A percentile compares a stretch with the other conserved stretches of the same genome.
Evolutionary conservation across 2,329 filamentous ascomycete genomes (phyloP).

Genomic region (Penicillium paneum): DNA sequence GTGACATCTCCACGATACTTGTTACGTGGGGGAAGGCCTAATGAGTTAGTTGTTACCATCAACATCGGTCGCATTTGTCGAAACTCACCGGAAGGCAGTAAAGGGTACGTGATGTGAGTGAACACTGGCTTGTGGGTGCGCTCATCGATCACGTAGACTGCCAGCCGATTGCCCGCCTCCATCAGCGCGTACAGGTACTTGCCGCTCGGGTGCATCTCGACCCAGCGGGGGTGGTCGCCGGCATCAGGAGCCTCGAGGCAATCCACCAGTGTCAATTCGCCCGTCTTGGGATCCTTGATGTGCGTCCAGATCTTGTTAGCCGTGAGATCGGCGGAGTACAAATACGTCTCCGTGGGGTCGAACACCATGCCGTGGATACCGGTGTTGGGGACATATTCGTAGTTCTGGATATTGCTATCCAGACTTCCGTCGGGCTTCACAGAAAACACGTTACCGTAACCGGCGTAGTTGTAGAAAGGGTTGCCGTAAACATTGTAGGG

Average conservation of each 20-base stretch:
- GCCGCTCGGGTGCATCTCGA: constrained; percentile 75
- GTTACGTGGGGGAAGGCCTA: constrained; percentile 45
- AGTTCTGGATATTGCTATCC: constrained; percentile 45
- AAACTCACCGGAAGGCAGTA: constrained; percentile 70
- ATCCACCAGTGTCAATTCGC: constrained; percentile 66
- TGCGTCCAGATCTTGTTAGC: constrained; percentile 71
- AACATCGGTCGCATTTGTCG: background rate
- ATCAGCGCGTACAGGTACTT: constrained; percentile 81
- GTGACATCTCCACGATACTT: constrained; percentile 84
- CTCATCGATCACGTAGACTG: constrained; percentile 76
- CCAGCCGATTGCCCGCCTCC: constrained; percentile 83
- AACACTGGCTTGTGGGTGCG: constrained; percentile 71
- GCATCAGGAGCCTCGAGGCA: constrained; percentile 67
- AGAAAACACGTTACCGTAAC: constrained; percentile 68
- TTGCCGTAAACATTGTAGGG: constrained; percentile 85
- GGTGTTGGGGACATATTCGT: constrained; percentile 44
- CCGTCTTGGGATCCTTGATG: constrained; percentile 61
- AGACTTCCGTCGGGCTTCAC: constrained; percentile 44
- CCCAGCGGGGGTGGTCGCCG: constrained; percentile 81
- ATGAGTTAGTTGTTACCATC: background rate
- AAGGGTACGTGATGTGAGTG: constrained; percentile 70
- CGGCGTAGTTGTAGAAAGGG: constrained; percentile 83
- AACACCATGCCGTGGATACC: constrained; percentile 51
- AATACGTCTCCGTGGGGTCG: constrained; percentile 43
- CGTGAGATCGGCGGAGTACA: constrained; percentile 50